Evolutionary conservation across 2,329 filamentous ascomycete species (phyloP).

Genomic region (Coniella vitis): DNA sequence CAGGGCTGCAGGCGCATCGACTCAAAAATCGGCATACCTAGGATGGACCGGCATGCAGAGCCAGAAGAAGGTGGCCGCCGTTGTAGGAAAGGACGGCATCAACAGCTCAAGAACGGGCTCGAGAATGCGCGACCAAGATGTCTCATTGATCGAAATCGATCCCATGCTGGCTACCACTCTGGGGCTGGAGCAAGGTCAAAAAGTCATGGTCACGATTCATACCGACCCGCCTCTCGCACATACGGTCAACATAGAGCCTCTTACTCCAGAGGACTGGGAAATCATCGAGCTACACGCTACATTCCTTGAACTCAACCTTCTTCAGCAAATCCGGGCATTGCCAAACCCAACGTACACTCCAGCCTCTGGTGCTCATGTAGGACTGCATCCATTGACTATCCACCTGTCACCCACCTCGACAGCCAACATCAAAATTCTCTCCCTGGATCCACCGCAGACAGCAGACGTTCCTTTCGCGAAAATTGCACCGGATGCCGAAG

Average conservation of each 20-base stretch:
- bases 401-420: slow-evolving; percentile 94
- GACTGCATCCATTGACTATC: slow-evolving; percentile 75
- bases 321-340: slow-evolving; percentile 86
- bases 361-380: slow-evolving; percentile 41
- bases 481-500: slow-evolving; percentile 87
- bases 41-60: slow-evolving; percentile 99
- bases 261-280: slow-evolving; percentile 96
- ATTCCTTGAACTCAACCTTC: slow-evolving; percentile 88
- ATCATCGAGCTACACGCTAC: slow-evolving; percentile 96
- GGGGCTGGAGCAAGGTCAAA: slow-evolving; percentile 74
- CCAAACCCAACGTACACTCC: slow-evolving; percentile 71
- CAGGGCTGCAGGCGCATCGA: slow-evolving; percentile 35
- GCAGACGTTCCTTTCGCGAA: slow-evolving; percentile 75
- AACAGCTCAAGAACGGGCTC: slow-evolving; percentile 48
- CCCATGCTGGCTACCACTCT: slow-evolving; percentile 72
- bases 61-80: slow-evolving; percentile 69
- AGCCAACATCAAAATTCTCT: slow-evolving; percentile 81
- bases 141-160: slow-evolving; percentile 77
- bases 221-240: slow-evolving; percentile 85
- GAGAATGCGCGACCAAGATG: slow-evolving; percentile 65
- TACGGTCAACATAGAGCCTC: slow-evolving; percentile 92
- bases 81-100: slow-evolving; percentile 69
- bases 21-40: slow-evolving; percentile 67
- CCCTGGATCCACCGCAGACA: slow-evolving; percentile 67
- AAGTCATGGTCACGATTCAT: slow-evolving; percentile 66